These are phyloP conservation scores for Candida maris DNA, from an alignment of 805 yeast species.

Conservation along the genomic window DNA sequence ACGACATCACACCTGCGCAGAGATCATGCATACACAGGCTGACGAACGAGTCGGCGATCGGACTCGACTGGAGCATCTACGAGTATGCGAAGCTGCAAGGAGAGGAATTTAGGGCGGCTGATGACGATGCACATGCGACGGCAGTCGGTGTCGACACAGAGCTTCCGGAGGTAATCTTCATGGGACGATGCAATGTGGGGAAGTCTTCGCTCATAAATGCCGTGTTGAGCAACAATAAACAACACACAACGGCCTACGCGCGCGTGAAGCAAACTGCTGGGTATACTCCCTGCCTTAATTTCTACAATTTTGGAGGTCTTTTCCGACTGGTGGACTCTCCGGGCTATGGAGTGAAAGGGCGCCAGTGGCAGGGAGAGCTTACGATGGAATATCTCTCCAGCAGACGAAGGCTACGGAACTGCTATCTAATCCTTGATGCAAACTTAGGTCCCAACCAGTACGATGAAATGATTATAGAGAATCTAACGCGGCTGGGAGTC, in stretches of 20 bases:
- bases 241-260: slow-evolving; percentile 39
- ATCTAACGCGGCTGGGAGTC: slow-evolving; percentile 50
- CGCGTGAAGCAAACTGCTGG: slow-evolving; percentile 34
- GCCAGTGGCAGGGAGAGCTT: slow-evolving; percentile 61
- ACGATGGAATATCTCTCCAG: slow-evolving; percentile 59
- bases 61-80: slow-evolving; percentile 59
- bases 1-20: slow-evolving; percentile 7
- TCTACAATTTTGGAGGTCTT: slow-evolving; percentile 61
- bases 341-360: slow-evolving; percentile 80
- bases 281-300: slow-evolving; percentile 60
- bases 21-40: slow-evolving; percentile 29
- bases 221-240: slow-evolving; percentile 41
- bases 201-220: slow-evolving; percentile 74
- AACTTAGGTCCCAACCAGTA: slow-evolving; percentile 54
- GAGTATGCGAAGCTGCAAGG: slow-evolving; percentile 57
- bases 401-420: slow-evolving; percentile 51
- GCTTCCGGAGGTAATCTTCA: slow-evolving; percentile 69
- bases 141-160: slow-evolving; percentile 19
- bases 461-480: slow-evolving; percentile 52
- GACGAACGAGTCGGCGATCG: slow-evolving; percentile 44
- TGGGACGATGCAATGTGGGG: slow-evolving; percentile 86
- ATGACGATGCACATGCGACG: slow-evolving; percentile 5
- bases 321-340: slow-evolving; percentile 80
- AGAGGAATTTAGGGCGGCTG: slow-evolving; percentile 28
- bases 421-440: slow-evolving; percentile 61